phyloP scores from a whole-genome alignment of 495 filamentous ascomycete genomes.

The Friedmanniomyces endolithicus region DNA sequence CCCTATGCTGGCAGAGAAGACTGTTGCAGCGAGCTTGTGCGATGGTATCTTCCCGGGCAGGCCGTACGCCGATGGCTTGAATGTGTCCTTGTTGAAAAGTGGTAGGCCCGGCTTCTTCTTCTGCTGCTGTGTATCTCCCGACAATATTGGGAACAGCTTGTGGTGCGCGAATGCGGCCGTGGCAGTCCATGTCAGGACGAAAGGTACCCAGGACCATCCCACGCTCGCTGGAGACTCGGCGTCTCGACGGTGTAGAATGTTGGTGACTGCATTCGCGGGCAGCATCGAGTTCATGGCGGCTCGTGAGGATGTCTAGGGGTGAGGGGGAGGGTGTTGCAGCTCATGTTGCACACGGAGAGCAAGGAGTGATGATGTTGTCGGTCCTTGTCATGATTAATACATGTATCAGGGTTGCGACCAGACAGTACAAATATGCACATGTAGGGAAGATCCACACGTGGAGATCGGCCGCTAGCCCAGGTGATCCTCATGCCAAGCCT shows the following conservation, averaged over 20 bases:
- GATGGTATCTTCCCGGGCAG: constrained; percentile 12
- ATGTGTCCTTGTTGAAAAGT: constrained; percentile 30
- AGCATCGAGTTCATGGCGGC: constrained; percentile 16
- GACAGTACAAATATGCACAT: too few species aligned
- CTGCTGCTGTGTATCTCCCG: constrained; percentile 30
- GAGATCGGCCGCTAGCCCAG: too few species aligned
- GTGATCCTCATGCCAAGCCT: too few species aligned
- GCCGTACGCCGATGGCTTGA: constrained; percentile 9
- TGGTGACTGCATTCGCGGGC: constrained; percentile 22
- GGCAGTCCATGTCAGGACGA: constrained; percentile 51
- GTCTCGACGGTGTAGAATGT: constrained; percentile 22
- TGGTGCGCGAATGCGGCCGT: constrained; percentile 43
- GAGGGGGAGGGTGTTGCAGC: not conserved
- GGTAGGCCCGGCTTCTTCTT: constrained; percentile 39
- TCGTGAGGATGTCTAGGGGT: not conserved
- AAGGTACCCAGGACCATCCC: constrained; percentile 41
- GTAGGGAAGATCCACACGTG: too few species aligned
- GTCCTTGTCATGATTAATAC: too few species aligned
- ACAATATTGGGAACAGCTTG: constrained; percentile 53
- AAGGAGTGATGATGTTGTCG: too few species aligned
- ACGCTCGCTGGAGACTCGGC: constrained; percentile 25
- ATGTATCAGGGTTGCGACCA: too few species aligned
- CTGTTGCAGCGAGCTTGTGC: constrained; percentile 40
- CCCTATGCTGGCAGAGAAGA: constrained; percentile 60
- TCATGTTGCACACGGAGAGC: too few species aligned